Base-by-base conservation (phyloP, 139 green algal species). In the Micromonas commoda region DNA sequence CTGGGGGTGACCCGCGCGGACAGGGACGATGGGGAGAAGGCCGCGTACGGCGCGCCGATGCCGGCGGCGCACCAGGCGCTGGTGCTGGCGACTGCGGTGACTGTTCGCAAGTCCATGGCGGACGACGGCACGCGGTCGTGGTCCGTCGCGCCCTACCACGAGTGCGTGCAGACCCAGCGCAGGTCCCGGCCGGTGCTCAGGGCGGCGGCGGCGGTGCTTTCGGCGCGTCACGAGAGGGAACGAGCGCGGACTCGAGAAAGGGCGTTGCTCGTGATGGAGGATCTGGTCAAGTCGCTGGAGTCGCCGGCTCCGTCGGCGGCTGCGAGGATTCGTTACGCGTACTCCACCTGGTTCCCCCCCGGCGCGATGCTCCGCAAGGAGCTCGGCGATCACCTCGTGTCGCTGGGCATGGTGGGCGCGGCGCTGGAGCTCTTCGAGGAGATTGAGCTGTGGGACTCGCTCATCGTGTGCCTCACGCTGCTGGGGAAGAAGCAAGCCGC, bases 401-500 rank as follows among this genome's bases (percentile, higher is more conserved):
- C 84, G 0, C 82, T 87, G 60, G 94, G 93, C 32, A 83, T 96
- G 64, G 87, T 97, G 3, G 90, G 90, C 83, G 80, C 81, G 77
- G 84, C 82, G 26, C 57, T 97, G 76, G 29, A 57, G 21, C 71
- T 94, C 19, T 96, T 95, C 70, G 93, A 97, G 85, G 53, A 73
- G 13, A 82, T 94, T 67, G 91, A 97, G 80, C 78, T 94, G 79
- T 98, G 93, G 93, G 93, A 97, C 78, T 73, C 76, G 57, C 82
- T 96, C 0, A 91, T 96, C 60, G 70, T 90, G 29, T 98, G 93
- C 88, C 96, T 96, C 88, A 85, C 83, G 26, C 81, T 97, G 77
- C 82, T 97, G 71, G 88, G 86, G 52, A 97, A 97, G 83, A 84
- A 81, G 16, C 81, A 85, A 39, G 82, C 89, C 80, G 76, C 69